Percentiles rank a stretch among this genome's conserved stretches.
Evolutionary conservation across 768 basidiomycete genomes (phyloP).

Genomic region (Trichaptum fuscoviolaceum): DNA sequence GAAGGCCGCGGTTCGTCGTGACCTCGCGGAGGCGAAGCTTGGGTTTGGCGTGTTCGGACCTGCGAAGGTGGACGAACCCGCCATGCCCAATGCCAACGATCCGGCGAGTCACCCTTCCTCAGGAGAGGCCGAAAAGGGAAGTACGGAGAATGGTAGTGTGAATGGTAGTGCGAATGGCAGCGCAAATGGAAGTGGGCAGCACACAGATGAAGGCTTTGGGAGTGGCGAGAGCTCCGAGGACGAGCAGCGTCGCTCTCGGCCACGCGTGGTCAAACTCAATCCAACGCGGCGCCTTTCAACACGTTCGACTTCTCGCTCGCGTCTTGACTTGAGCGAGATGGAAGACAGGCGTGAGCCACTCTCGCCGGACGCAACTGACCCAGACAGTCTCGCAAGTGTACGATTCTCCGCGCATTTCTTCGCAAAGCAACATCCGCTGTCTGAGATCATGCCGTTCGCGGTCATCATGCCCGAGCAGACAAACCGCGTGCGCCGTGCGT

Average conservation of each 20-base stretch:
- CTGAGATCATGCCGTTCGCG: slow-evolving; percentile 66
- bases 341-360: slow-evolving; percentile 54
- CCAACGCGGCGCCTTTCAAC: slow-evolving; percentile 38
- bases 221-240: slow-evolving; percentile 23
- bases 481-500: slow-evolving; percentile 29
- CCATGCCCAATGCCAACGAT: slow-evolving; percentile 10
- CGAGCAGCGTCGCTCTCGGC: slow-evolving; percentile 53
- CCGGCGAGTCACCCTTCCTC: slow-evolving; percentile 9
- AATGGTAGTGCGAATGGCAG: slow-evolving; percentile 21
- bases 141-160: slow-evolving; percentile 9
- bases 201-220: slow-evolving; percentile 16
- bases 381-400: slow-evolving; percentile 67
- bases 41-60: slow-evolving; percentile 75
- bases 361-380: slow-evolving; percentile 52
- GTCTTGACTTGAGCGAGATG: slow-evolving; percentile 58
- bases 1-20: slow-evolving; percentile 67
- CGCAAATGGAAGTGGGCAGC: slow-evolving; percentile 16
- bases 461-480: slow-evolving; percentile 67
- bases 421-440: slow-evolving; percentile 49
- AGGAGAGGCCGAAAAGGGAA: slow-evolving; percentile 16
- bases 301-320: slow-evolving; percentile 67
- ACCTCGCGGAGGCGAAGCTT: slow-evolving; percentile 59
- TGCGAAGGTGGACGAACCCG: slow-evolving; percentile 22
- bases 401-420: slow-evolving; percentile 72
- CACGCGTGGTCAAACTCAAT: slow-evolving; percentile 68